Evolutionary conservation across 139 green algal genomes (phyloP).

Genomic region (Coelastrella sp.): DNA sequence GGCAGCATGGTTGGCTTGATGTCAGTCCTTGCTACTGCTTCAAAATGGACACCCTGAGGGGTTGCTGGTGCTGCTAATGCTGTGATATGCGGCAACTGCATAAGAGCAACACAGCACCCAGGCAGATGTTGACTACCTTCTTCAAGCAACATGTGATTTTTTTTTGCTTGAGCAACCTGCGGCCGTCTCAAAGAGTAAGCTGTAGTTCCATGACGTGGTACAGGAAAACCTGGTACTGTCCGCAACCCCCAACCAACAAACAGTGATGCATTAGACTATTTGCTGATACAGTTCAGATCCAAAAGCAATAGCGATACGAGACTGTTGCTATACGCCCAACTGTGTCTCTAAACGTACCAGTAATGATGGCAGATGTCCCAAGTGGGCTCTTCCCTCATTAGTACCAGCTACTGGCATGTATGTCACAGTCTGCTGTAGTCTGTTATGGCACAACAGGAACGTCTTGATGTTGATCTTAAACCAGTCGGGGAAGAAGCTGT

Average conservation of each 20-base stretch:
- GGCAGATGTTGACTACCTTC: not conserved
- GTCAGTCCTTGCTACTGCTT: not conserved
- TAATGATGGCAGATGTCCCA: not conserved
- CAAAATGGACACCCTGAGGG: not conserved
- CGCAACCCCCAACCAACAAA: too few relatives aligned
- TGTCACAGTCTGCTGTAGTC: slow-evolving; percentile 9
- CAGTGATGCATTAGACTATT: not conserved
- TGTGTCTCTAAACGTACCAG: too few relatives aligned
- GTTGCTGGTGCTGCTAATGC: not conserved
- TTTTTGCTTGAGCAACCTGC: not conserved
- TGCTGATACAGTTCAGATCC: not conserved
- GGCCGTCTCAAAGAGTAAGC: too few relatives aligned
- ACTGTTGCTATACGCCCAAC: too few relatives aligned
- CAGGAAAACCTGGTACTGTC: too few relatives aligned
- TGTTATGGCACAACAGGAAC: slow-evolving; percentile 20
- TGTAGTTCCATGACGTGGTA: too few relatives aligned
- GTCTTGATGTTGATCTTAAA: not conserved
- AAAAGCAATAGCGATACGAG: not conserved
- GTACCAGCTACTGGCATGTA: too few relatives aligned
- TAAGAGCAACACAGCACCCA: not conserved
- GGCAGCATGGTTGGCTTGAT: slow-evolving; percentile 19
- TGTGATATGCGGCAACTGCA: slow-evolving; percentile 16
- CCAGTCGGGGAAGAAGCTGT: not conserved
- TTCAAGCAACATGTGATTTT: not conserved
- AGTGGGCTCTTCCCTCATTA: not conserved